Conservation (phyloP, 1,284 basidiomycete species). For the Pseudozyma sp. region DNA sequence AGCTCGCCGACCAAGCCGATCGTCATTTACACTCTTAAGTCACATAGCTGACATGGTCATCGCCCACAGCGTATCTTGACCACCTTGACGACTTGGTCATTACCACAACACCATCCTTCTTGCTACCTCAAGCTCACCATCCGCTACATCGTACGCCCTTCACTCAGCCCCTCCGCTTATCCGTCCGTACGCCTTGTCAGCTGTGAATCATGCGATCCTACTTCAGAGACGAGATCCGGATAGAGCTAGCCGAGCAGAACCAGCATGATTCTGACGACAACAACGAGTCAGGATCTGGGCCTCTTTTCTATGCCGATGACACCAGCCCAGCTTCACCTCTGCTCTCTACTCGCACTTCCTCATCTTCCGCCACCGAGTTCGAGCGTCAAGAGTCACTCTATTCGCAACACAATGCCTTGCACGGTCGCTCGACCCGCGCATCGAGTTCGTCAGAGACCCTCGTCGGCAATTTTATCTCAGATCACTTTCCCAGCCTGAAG, state of each 20-base stretch:
- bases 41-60: no score
- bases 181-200: no score
- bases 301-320: neutral
- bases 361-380: conserved; percentile 21
- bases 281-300: neutral
- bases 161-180: no score
- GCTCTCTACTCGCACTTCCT: conserved; percentile 14
- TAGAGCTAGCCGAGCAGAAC: conserved; percentile 13
- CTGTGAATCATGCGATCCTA: conserved; percentile 13
- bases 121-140: no score
- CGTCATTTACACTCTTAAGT: no score
- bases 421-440: conserved; percentile 1
- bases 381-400: conserved; percentile 7
- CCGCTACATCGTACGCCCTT: no score
- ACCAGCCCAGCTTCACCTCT: conserved; percentile 4
- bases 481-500: conserved; percentile 20
- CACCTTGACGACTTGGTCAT: no score
- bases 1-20: no score
- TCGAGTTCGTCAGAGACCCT: conserved; percentile 24
- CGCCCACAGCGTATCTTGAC: no score
- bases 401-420: neutral
- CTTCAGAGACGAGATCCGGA: conserved; percentile 29
- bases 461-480: conserved; percentile 13
- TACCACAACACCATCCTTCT: no score
- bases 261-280: conserved; percentile 1